Evolutionary conservation across 352 stramenopile genomes (phyloP), one percentile per base, ranked within the genome.

Genomic region (Phytopythium montanum): DNA sequence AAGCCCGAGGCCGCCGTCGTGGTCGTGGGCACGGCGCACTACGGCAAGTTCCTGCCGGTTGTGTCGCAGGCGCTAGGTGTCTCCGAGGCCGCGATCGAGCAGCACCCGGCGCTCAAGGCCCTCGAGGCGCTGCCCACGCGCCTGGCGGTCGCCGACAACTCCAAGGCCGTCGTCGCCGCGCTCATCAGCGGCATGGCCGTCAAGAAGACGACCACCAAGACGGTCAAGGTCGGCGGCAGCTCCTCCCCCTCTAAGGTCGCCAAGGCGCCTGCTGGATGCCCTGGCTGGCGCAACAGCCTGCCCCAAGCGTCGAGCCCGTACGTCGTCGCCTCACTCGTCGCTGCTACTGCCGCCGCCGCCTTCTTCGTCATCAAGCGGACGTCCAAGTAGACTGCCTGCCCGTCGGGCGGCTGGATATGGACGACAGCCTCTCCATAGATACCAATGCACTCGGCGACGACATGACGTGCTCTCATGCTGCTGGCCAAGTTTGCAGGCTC

Each of bases 31-130:
- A 99, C 96, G 34, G 97, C 97, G 3, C 96, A 99, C 75, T 97
- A 98, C 62, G 97, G 90, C 66, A 99, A 99, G 79, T 99, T 99
- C 68, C 73, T 97, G 54, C 94, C 92, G 1, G 95, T 98, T 6
- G 88, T 97, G 14, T 88, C 76, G 8, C 79, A 88, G 65, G 95
- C 95, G 14, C 85, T 99, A 28, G 76, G 84, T 71, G 75, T 91
- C 61, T 33, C 61, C 29, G 77, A 90, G 67, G 44, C 61, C 9
- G 72, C 88, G 48, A 79, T 94, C 23, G 39, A 78, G 64, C 87
- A 95, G 70, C 87, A 95, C 62, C 65, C 70, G 54, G 77, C 89
- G 59, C 72, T 95, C 26, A 81, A 93, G 69, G 68, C 80, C 23
- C 64, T 95, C 9, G 87, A 94, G 70, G 69, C 57, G 12, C 69